Evolutionary conservation across 2,329 filamentous ascomycete species (phyloP), one percentile per base, ranked within the genome.

Genomic region (Aspergillus sp.): DNA sequence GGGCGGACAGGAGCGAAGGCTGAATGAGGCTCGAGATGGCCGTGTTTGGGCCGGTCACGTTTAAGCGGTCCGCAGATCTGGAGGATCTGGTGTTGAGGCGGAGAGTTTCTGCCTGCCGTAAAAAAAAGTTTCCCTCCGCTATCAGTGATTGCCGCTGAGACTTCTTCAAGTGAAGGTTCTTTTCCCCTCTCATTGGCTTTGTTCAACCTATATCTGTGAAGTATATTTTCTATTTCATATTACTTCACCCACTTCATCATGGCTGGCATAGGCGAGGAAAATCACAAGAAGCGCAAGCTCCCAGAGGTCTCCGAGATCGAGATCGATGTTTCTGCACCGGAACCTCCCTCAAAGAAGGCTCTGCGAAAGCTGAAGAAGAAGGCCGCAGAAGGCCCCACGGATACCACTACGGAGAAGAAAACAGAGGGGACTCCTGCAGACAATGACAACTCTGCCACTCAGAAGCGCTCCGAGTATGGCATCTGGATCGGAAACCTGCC

Each of bases 401-500:
- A 69, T 52, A 39, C 67, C 25, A 67, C 69, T 25, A 67, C 72
- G 10, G 79, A 81, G 58, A 71, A 73, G 5, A 67, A 72, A 12
- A 79, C 81, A 58, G 71, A 72, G 4, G 76, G 67, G 67, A 74
- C 66, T 69, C 78, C 67, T 10, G 63, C 64, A 17, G 49, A 59
- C 4, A 50, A 57, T 17, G 49, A 59, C 5, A 49, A 57, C 39
- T 63, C 72, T 36, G 70, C 56, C 15, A 32, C 76, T 48, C 70
- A 71, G 12, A 75, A 78, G 57, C 89, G 91, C 61, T 95, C 92
- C 9, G 87, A 91, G 17, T 88, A 92, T 76, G 91, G 92, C 63
- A 87, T 99, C 66, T 99, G 95, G 95, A 91, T 99, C 69, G 95
- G 96, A 69, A 99, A 99, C 77, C 79, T 99, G 64, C 87, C 90